These are phyloP conservation scores for Solanum hybrid DNA, from an alignment of 305 asterid genomes.

Conservation along the genomic window DNA sequence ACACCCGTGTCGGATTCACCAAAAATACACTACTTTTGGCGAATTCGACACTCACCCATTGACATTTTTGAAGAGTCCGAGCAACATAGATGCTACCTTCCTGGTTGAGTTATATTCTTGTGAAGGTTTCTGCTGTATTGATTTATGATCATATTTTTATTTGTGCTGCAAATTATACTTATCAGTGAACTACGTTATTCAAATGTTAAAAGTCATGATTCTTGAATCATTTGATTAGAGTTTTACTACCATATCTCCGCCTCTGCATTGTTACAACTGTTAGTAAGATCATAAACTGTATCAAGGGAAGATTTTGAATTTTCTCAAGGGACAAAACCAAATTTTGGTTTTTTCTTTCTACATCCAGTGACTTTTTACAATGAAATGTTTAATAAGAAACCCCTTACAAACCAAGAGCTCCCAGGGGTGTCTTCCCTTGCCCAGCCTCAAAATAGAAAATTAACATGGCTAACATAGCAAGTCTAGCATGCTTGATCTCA, in stretches of 20 bases:
- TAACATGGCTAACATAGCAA: slow-evolving; percentile 91
- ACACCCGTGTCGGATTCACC: too few species aligned
- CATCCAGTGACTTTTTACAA: slow-evolving; percentile 16
- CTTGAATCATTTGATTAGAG: not conserved
- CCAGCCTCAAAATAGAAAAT: slow-evolving; percentile 95
- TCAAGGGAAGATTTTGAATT: not conserved
- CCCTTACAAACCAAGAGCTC: slow-evolving; percentile 79
- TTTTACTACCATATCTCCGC: not conserved
- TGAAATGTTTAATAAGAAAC: slow-evolving; percentile 1
- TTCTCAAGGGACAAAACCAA: not conserved
- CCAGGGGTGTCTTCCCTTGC: slow-evolving; percentile 95
- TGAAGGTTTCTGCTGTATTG: not conserved
- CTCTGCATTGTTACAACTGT: not conserved
- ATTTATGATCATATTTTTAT: not conserved
- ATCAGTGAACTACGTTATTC: not conserved
- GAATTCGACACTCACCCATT: too few species aligned
- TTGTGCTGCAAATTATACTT: not conserved
- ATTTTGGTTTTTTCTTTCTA: slow-evolving; percentile 14
- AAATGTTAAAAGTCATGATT: not conserved
- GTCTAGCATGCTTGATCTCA: slow-evolving; percentile 90
- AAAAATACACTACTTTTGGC: too few species aligned
- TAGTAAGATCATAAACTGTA: not conserved
- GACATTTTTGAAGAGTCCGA: too few species aligned
- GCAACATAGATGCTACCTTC: not conserved
- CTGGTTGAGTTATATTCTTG: not conserved